Evolutionary conservation across 148 eudicot species (phyloP).

Genomic region (Fallopia convolvulus): DNA sequence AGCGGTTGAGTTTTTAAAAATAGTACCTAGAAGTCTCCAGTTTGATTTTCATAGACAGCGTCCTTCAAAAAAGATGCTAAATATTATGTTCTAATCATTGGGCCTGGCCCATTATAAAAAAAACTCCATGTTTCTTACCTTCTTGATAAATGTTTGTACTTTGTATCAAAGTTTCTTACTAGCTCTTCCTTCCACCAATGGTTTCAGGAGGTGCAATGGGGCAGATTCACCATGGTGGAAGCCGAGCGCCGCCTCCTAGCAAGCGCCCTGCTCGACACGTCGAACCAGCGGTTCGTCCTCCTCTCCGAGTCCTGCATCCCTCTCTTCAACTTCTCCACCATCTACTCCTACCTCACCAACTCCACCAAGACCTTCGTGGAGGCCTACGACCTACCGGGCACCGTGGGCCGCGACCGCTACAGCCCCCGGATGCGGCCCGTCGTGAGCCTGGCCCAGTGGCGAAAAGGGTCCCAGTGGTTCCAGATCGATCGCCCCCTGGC

Average conservation of each 20-base stretch:
- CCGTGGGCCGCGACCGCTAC: constrained; percentile 13
- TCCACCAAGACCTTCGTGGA: constrained; percentile 14
- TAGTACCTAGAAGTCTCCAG: no score
- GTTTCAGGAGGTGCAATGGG: constrained; percentile 8
- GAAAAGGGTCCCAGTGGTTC: constrained; percentile 17
- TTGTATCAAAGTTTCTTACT: neutral
- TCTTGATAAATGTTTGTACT: neutral
- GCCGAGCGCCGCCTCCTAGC: constrained; percentile 12
- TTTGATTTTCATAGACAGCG: no score
- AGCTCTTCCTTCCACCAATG: neutral
- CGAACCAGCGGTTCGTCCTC: constrained; percentile 12
- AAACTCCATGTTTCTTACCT: no score
- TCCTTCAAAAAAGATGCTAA: no score
- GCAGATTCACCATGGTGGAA: constrained; percentile 10
- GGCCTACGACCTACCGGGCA: constrained; percentile 15
- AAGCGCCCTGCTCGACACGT: neutral
- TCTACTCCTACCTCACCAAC: constrained; percentile 18
- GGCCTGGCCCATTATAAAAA: neutral
- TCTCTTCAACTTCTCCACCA: constrained; percentile 18
- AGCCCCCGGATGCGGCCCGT: constrained; percentile 12
- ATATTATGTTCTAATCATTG: neutral
- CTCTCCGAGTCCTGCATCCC: constrained; percentile 18
- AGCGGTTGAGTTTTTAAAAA: no score
- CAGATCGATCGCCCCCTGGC: constrained; percentile 1
- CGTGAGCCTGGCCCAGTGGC: constrained; percentile 3